These are phyloP conservation scores for Zygotorulaspora mrakii DNA, from an alignment of 1,139 yeast species.

Conservation along the genomic window DNA sequence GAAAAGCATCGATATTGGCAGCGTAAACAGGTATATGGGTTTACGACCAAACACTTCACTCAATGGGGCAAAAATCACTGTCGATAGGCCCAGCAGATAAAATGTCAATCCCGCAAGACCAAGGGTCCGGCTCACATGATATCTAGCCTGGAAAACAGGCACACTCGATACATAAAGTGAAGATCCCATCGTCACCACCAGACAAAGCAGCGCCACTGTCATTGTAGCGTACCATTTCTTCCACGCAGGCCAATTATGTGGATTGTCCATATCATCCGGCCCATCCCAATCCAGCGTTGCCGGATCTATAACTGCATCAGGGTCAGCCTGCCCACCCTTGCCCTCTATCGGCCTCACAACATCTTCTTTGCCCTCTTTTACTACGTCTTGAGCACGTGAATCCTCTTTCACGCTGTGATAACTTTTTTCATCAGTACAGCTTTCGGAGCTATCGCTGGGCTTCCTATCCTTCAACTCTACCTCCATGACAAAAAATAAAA, in stretches of 20 bases:
- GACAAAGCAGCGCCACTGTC: constrained; percentile 59
- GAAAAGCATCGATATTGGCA: constrained; percentile 69
- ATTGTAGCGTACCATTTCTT: constrained; percentile 63
- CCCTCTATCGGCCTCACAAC: neutral
- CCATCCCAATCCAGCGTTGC: constrained; percentile 57
- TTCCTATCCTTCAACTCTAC: neutral
- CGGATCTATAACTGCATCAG: constrained; percentile 36
- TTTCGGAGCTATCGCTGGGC: constrained; percentile 1
- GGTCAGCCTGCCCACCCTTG: neutral
- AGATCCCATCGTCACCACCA: constrained; percentile 68
- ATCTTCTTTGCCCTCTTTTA: neutral
- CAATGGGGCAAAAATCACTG: constrained; percentile 71
- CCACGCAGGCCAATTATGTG: constrained; percentile 60
- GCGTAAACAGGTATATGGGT: constrained; percentile 53
- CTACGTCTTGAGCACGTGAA: neutral
- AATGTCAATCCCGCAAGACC: constrained; percentile 66
- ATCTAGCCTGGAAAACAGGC: constrained; percentile 46
- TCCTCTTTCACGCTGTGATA: neutral
- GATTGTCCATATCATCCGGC: constrained; percentile 56
- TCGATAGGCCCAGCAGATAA: constrained; percentile 69
- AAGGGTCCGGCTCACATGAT: constrained; percentile 54
- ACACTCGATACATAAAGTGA: constrained; percentile 64
- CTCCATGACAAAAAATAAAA: neutral
- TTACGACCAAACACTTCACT: constrained; percentile 74
- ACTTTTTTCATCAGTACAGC: constrained; percentile 1